Percentiles rank a stretch among this genome's conserved stretches.
phyloP scores from a whole-genome alignment of 2,329 filamentous ascomycete genomes.

The Coniochaeta hoffmannii region DNA sequence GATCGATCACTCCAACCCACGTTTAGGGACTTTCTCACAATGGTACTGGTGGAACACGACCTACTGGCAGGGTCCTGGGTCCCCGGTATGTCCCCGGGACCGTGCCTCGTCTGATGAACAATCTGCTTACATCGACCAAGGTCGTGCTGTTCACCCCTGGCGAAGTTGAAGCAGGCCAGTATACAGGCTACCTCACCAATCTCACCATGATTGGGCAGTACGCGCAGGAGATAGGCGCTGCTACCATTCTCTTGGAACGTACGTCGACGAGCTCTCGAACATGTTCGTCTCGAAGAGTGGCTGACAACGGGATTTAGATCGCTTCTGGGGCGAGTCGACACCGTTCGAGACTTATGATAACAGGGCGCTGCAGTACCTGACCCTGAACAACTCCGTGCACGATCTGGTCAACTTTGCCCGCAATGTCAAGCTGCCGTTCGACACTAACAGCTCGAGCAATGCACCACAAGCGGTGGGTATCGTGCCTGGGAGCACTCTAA shows the following conservation, averaged over 20 bases:
- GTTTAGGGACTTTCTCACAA: slow-evolving; percentile 47
- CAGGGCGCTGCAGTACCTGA: slow-evolving; percentile 46
- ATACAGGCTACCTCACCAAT: slow-evolving; percentile 43
- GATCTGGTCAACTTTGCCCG: slow-evolving; percentile 49
- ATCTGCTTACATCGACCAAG: slow-evolving; percentile 16
- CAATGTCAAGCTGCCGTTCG: slow-evolving; percentile 45
- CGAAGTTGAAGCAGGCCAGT: slow-evolving; percentile 37
- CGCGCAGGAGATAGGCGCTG: slow-evolving; percentile 44
- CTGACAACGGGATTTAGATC: slow-evolving; percentile 26
- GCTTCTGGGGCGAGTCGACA: slow-evolving; percentile 50
- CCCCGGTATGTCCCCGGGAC: slow-evolving; percentile 31
- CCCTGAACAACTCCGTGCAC: slow-evolving; percentile 42
- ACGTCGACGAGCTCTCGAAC: slow-evolving; percentile 9
- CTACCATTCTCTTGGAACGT: slow-evolving; percentile 49
- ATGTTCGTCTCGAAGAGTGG: not conserved
- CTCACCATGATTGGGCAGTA: slow-evolving; percentile 39
- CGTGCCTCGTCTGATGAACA: not conserved
- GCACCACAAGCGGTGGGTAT: slow-evolving; percentile 34
- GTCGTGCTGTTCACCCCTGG: slow-evolving; percentile 45
- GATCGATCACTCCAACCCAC: slow-evolving; percentile 50
- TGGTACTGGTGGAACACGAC: slow-evolving; percentile 44
- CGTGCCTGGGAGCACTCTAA: not conserved
- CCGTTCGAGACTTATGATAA: slow-evolving; percentile 43
- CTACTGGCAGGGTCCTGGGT: slow-evolving; percentile 45
- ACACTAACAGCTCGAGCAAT: slow-evolving; percentile 36